Evolutionary conservation across 2,329 filamentous ascomycete genomes (phyloP).

Genomic region (Aspergillus pseudoterreus): DNA sequence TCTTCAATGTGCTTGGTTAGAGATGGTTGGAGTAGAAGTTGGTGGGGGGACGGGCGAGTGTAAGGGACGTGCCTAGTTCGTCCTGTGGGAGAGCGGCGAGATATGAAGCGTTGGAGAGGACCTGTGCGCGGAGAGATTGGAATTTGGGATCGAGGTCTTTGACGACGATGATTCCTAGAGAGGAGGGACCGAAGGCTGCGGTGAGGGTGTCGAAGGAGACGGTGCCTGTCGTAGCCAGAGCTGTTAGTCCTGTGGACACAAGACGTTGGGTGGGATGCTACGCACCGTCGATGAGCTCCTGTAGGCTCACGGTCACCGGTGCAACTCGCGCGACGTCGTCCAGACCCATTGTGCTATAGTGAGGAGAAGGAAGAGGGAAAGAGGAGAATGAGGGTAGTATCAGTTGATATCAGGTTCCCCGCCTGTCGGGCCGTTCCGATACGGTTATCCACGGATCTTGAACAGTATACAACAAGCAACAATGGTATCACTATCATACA

Average conservation of each 20-base stretch:
- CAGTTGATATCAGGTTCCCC: constrained; percentile 22
- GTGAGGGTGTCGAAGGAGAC: constrained; percentile 44
- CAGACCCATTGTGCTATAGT: constrained; percentile 14
- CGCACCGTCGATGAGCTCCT: constrained; percentile 47
- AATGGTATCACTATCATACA: background rate
- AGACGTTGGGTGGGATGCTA: background rate
- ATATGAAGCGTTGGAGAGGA: constrained; percentile 85
- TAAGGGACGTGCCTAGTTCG: constrained; percentile 61
- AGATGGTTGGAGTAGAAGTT: constrained; percentile 28
- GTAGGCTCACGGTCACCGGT: constrained; percentile 47
- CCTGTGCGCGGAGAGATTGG: constrained; percentile 62
- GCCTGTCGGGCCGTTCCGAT: constrained; percentile 18
- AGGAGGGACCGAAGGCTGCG: constrained; percentile 82
- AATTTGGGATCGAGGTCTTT: constrained; percentile 76
- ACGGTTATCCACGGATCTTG: constrained; percentile 10
- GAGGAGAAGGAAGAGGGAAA: constrained; percentile 1
- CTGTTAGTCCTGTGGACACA: no score
- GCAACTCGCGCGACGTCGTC: constrained; percentile 26
- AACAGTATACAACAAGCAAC: background rate
- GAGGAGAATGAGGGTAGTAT: background rate
- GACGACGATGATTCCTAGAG: constrained; percentile 89
- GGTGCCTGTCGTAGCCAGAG: constrained; percentile 21
- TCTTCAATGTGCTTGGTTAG: constrained; percentile 22
- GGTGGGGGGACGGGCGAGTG: no score
- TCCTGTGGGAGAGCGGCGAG: constrained; percentile 72